Evolutionary conservation across 495 filamentous ascomycete genomes (phyloP), one percentile per base, ranked within the genome.

Genomic region (Aspergillus sparsus): DNA sequence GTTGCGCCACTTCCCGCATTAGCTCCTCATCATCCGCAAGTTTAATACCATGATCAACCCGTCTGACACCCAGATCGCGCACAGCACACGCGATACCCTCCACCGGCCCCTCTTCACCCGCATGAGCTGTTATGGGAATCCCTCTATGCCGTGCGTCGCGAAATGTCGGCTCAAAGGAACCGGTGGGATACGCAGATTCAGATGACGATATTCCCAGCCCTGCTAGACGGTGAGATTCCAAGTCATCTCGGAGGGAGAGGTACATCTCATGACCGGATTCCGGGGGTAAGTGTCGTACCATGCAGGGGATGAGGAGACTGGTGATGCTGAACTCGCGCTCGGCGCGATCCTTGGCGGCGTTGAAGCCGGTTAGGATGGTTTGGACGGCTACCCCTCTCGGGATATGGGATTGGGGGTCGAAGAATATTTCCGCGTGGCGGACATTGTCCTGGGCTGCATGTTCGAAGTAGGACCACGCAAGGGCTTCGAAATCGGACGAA

Each of bases 1-100:
- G 5, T n/a, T 16, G 42, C 5, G 42, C 42, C 10, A 46, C 42
- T 16, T 46, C 42, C 12, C 12, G 12, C 42, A 46, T 46, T 12
- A 46, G 18, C 5, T 46, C 42, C 42, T 46, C 42, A 46, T 46
- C 42, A 46, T 46, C 42, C 42, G 42, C 42, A 46, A 46, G 42
- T 46, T 46, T 46, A 7, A 46, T 46, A 13, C 42, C 42, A 16
- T 46, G 42, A 46, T 46, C 42, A 12, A 46, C 15, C 2, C 42
- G 42, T 13, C 15, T 2, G 7, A 46, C 42, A 16, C 13, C 13
- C 42, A 46, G 42, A 5, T 46, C 42, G 7, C 42, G 42, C 42
- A 46, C 42, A 13, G 13, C 42, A 46, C 42, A 46, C 12, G 42
- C 42, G 7, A 46, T 46, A 0, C 42, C 42, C 42, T 46, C 13